A percentile compares a stretch with the other conserved stretches of the same genome.
Conservation (phyloP, 352 stramenopile genomes). For the Plasmopara muralis region DNA sequence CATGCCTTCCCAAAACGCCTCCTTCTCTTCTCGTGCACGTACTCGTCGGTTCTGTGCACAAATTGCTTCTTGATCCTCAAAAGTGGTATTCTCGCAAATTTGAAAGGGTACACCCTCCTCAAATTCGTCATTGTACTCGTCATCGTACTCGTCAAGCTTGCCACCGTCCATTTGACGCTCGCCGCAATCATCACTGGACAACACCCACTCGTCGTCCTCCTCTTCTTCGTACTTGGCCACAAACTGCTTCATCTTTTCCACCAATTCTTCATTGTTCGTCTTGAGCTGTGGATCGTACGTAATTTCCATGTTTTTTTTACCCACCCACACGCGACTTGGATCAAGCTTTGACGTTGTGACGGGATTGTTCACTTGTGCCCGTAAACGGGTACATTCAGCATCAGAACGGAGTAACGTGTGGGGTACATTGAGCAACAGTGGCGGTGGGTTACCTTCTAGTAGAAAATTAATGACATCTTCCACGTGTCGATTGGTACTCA, state of each 20-base stretch:
- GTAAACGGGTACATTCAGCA: slow-evolving; percentile 18
- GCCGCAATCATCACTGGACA: slow-evolving; percentile 6
- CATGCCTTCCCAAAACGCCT: slow-evolving; percentile 67
- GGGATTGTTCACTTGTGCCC: slow-evolving; percentile 18
- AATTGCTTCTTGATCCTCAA: slow-evolving; percentile 47
- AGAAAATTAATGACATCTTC: slow-evolving; percentile 57
- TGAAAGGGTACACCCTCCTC: slow-evolving; percentile 72
- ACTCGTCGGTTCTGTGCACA: slow-evolving; percentile 47
- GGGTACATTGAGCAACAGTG: slow-evolving; percentile 26
- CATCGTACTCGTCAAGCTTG: slow-evolving; percentile 58
- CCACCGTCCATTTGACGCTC: slow-evolving; percentile 15
- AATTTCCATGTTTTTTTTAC: slow-evolving; percentile 55
- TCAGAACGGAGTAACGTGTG: slow-evolving; percentile 29
- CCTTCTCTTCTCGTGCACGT: slow-evolving; percentile 48
- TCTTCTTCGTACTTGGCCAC: slow-evolving; percentile 46
- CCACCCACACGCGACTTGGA: slow-evolving; percentile 47
- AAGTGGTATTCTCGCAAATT: slow-evolving; percentile 35
- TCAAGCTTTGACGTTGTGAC: slow-evolving; percentile 26
- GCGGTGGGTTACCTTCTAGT: slow-evolving; percentile 42
- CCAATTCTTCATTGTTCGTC: slow-evolving; percentile 37
- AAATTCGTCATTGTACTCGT: slow-evolving; percentile 85
- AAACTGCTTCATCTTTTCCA: slow-evolving; percentile 50
- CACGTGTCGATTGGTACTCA: slow-evolving; percentile 36
- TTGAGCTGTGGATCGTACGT: slow-evolving; percentile 51
- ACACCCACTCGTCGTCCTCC: slow-evolving; percentile 26